Evolutionary conservation across 495 filamentous ascomycete genomes (phyloP).

Genomic region (Penicillium daleae): DNA sequence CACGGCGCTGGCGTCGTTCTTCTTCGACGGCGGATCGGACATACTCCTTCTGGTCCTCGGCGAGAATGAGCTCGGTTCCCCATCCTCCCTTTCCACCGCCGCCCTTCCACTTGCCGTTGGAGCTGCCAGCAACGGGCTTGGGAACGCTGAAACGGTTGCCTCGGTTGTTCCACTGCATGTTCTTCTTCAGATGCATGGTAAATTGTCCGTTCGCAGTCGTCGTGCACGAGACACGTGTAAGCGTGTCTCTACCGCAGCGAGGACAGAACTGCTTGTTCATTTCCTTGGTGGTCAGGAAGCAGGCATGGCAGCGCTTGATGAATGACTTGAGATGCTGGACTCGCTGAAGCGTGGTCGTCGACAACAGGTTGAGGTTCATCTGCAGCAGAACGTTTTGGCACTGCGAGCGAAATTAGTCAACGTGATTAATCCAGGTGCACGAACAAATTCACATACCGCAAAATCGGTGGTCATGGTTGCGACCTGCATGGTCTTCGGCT

Average conservation of each 20-base stretch:
- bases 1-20: slow-evolving; percentile 60
- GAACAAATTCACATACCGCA: slow-evolving; percentile 61
- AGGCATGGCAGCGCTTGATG: slow-evolving; percentile 91
- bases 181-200: slow-evolving; percentile 86
- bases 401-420: slow-evolving; percentile 27
- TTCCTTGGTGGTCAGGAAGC: slow-evolving; percentile 83
- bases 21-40: slow-evolving; percentile 62
- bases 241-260: slow-evolving; percentile 82
- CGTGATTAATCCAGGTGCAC: not conserved
- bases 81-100: slow-evolving; percentile 87
- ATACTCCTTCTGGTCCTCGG: slow-evolving; percentile 98
- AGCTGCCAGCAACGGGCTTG: slow-evolving; percentile 79
- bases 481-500: slow-evolving; percentile 70
- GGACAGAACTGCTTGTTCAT: slow-evolving; percentile 93
- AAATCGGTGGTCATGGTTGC: slow-evolving; percentile 92
- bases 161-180: slow-evolving; percentile 94
- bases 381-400: slow-evolving; percentile 90
- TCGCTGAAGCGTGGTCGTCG: slow-evolving; percentile 67
- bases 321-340: slow-evolving; percentile 82
- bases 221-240: slow-evolving; percentile 84
- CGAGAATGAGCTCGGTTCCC: slow-evolving; percentile 79
- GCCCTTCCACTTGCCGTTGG: slow-evolving; percentile 71
- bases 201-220: slow-evolving; percentile 81
- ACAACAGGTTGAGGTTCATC: slow-evolving; percentile 92
- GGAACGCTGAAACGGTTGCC: slow-evolving; percentile 90